Conservation (phyloP, 768 basidiomycete species). For the Strobilomyces dryophilus region DNA sequence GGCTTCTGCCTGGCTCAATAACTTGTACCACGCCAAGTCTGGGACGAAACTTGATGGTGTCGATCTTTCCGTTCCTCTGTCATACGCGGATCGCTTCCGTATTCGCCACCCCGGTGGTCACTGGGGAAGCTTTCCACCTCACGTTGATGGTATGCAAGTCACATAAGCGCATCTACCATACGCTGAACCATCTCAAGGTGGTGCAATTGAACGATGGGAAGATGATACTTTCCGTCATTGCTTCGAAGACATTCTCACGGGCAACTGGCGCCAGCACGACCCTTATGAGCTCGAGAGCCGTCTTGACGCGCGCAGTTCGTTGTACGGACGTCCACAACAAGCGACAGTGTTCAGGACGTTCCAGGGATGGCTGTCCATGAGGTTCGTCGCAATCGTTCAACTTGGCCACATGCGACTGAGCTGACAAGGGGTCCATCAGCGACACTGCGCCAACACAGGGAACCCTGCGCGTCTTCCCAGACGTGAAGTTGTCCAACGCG, state of each 20-base stretch:
- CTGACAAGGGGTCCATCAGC: conserved; percentile 25
- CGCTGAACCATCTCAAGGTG: conserved; percentile 39
- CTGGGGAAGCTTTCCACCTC: conserved; percentile 54
- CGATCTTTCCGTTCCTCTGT: conserved; percentile 57
- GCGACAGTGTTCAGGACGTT: conserved; percentile 57
- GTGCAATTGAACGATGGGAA: conserved; percentile 73
- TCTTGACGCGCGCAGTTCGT: conserved; percentile 54
- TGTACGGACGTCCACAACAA: conserved; percentile 57
- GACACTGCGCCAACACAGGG: conserved; percentile 69
- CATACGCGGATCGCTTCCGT: conserved; percentile 71
- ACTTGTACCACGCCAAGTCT: conserved; percentile 49
- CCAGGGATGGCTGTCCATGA: conserved; percentile 77
- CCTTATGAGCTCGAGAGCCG: conserved; percentile 60
- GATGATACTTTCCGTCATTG: conserved; percentile 54
- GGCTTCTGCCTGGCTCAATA: conserved; percentile 56
- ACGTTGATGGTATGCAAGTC: conserved; percentile 46
- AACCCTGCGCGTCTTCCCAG: conserved; percentile 65
- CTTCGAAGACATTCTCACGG: conserved; percentile 57
- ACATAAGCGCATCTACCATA: conserved; percentile 11
- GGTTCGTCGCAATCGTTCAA: conserved; percentile 33
- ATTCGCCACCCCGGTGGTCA: conserved; percentile 62
- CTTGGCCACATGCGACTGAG: not conserved
- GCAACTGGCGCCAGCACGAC: conserved; percentile 63
- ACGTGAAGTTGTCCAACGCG: conserved; percentile 60
- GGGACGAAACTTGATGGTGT: conserved; percentile 44